Evolutionary conservation across 495 filamentous ascomycete genomes (phyloP).

Genomic region (Extremus antarcticus): DNA sequence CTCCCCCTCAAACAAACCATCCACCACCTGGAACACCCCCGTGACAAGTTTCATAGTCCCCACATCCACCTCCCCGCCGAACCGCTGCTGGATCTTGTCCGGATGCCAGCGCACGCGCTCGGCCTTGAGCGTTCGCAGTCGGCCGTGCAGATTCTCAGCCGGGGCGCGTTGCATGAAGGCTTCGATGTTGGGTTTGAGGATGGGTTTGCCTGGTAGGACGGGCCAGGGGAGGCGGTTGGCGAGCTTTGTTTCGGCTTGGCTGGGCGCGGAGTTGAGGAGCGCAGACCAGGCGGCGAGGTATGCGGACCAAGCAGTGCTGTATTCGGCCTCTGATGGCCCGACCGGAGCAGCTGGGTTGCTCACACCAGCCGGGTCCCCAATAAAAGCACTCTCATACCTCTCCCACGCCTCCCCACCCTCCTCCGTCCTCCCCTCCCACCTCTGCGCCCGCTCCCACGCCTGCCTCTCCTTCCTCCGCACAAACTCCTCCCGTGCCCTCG

Average conservation of each 20-base stretch:
- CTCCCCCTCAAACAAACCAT: slow-evolving; percentile 56
- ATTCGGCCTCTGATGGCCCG: slow-evolving; percentile 3
- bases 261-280: slow-evolving; percentile 11
- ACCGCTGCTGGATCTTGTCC: slow-evolving; percentile 90
- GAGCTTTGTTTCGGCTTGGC: neutral
- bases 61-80: slow-evolving; percentile 57
- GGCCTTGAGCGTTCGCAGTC: slow-evolving; percentile 50
- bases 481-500: slow-evolving; percentile 31
- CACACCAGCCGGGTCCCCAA: slow-evolving; percentile 17
- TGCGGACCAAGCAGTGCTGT: slow-evolving; percentile 7
- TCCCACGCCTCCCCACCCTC: slow-evolving; percentile 46
- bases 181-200: slow-evolving; percentile 17
- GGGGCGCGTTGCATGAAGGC: slow-evolving; percentile 48
- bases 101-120: slow-evolving; percentile 95
- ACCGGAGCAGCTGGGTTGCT: neutral
- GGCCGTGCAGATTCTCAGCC: slow-evolving; percentile 12
- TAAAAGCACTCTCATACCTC: slow-evolving; percentile 55
- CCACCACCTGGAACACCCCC: slow-evolving; percentile 83
- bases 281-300: slow-evolving; percentile 15
- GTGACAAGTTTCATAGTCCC: slow-evolving; percentile 68
- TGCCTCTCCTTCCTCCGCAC: slow-evolving; percentile 28
- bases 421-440: slow-evolving; percentile 21
- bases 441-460: slow-evolving; percentile 32
- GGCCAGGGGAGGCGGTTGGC: slow-evolving; percentile 19
- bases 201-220: slow-evolving; percentile 6